phyloP scores from a whole-genome alignment of 768 basidiomycete species.

The Tylopilus subfusipes region DNA sequence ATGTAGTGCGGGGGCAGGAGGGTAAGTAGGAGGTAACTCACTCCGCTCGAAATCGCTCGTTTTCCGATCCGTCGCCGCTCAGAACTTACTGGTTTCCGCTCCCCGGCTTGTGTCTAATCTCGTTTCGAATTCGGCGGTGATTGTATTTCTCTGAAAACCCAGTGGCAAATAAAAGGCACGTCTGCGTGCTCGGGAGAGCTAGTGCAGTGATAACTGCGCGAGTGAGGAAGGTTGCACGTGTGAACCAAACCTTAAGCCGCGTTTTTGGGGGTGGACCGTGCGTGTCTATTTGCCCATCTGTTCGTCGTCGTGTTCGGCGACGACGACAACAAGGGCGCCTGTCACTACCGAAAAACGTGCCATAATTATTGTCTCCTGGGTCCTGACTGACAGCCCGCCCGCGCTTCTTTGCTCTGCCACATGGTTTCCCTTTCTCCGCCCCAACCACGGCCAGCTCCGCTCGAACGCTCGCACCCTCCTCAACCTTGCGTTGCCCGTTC shows the following conservation, averaged over 20 bases:
- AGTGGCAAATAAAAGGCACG: slow-evolving; percentile 4
- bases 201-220: slow-evolving; percentile 26
- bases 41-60: slow-evolving; percentile 37
- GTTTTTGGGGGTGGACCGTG: slow-evolving; percentile 26
- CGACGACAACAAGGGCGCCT: slow-evolving; percentile 15
- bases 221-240: slow-evolving; percentile 31
- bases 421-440: slow-evolving; percentile 33
- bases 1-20: slow-evolving; percentile 1
- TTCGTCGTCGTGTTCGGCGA: slow-evolving; percentile 17
- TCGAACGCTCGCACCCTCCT: slow-evolving; percentile 21
- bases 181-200: slow-evolving; percentile 7
- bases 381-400: slow-evolving; percentile 8
- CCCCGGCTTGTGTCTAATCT: slow-evolving; percentile 10
- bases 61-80: slow-evolving; percentile 39
- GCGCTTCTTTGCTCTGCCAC: slow-evolving; percentile 20
- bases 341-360: slow-evolving; percentile 11
- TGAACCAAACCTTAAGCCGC: slow-evolving; percentile 31
- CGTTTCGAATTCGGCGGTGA: slow-evolving; percentile 11
- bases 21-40: slow-evolving; percentile 21
- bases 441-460: slow-evolving; percentile 34
- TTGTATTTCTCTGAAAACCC: slow-evolving; percentile 11
- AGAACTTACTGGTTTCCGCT: slow-evolving; percentile 24
- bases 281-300: slow-evolving; percentile 15
- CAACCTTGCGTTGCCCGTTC: no score
- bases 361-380: slow-evolving; percentile 26